These are phyloP conservation scores for Candida sojae DNA, from an alignment of 1,139 yeast genomes.

Conservation along the genomic window DNA sequence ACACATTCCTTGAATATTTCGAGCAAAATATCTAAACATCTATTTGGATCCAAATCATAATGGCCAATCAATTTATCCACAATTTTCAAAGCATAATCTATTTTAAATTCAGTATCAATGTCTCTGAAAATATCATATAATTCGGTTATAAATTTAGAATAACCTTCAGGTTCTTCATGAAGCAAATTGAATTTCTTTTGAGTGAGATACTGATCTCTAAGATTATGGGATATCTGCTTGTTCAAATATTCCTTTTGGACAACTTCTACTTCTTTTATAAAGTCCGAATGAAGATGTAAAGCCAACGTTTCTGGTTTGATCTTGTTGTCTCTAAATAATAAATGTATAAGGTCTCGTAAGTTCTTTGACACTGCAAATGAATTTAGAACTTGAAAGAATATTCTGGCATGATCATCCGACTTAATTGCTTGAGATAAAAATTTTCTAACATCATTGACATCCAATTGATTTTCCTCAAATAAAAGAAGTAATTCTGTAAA, in stretches of 20 bases:
- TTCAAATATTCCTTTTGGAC: conserved; percentile 40
- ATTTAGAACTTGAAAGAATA: conserved; percentile 48
- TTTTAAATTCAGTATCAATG: conserved; percentile 41
- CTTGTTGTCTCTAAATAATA: conserved; percentile 21
- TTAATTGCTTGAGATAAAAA: conserved; percentile 33
- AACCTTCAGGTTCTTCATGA: conserved; percentile 85
- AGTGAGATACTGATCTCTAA: conserved; percentile 61
- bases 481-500: conserved; percentile 42
- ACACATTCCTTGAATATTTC: conserved; percentile 51
- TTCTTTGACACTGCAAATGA: conserved; percentile 39
- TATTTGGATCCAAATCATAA: conserved; percentile 73
- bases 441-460: conserved; percentile 23
- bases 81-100: conserved; percentile 49
- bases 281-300: conserved; percentile 34
- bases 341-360: conserved; percentile 28
- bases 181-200: conserved; percentile 72
- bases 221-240: conserved; percentile 44
- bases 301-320: conserved; percentile 42
- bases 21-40: conserved; percentile 64
- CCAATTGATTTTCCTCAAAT: conserved; percentile 27
- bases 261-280: conserved; percentile 37
- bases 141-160: conserved; percentile 62
- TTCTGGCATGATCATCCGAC: conserved; percentile 34
- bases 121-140: conserved; percentile 46
- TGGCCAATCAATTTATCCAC: conserved; percentile 71